These are phyloP conservation scores for Chaetoceros tenuissimus DNA, from an alignment of 108 stramenopile genomes.

Conservation along the genomic window DNA sequence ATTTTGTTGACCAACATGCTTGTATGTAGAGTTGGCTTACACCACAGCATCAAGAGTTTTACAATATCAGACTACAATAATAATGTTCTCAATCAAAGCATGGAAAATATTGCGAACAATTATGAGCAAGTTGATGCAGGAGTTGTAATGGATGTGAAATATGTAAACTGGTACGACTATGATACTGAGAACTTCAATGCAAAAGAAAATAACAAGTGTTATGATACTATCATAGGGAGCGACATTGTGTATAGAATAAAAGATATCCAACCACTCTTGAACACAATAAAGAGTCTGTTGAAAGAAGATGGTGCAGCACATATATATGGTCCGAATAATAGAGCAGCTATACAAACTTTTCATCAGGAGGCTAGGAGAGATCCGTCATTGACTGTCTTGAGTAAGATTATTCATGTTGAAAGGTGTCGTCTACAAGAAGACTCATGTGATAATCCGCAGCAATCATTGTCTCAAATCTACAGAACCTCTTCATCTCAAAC, in stretches of 20 bases:
- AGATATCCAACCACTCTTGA: conserved; percentile 87
- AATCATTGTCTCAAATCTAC: not conserved
- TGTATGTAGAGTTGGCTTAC: not conserved
- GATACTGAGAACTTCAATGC: conserved; percentile 1
- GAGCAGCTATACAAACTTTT: conserved; percentile 16
- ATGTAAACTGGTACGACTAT: conserved; percentile 36
- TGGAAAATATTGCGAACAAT: not conserved
- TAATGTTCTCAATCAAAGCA: conserved; percentile 2
- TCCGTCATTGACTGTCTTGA: not conserved
- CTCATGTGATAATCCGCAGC: not conserved
- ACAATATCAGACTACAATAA: not conserved
- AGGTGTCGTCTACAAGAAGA: not conserved
- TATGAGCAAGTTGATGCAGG: not conserved
- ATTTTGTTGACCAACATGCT: conserved; percentile 12
- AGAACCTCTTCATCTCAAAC: not conserved
- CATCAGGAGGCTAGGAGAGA: not conserved
- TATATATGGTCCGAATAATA: conserved; percentile 54
- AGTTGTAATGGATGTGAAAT: conserved; percentile 11
- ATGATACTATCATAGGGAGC: conserved; percentile 57
- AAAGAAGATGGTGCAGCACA: conserved; percentile 37
- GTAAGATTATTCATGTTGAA: not conserved
- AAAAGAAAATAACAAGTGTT: conserved; percentile 6
- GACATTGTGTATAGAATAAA: conserved; percentile 40
- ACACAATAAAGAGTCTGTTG: conserved; percentile 63
- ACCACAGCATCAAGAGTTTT: not conserved